phyloP scores from a whole-genome alignment of 2,329 filamentous ascomycete species.

The Ophiostoma sp. region DNA sequence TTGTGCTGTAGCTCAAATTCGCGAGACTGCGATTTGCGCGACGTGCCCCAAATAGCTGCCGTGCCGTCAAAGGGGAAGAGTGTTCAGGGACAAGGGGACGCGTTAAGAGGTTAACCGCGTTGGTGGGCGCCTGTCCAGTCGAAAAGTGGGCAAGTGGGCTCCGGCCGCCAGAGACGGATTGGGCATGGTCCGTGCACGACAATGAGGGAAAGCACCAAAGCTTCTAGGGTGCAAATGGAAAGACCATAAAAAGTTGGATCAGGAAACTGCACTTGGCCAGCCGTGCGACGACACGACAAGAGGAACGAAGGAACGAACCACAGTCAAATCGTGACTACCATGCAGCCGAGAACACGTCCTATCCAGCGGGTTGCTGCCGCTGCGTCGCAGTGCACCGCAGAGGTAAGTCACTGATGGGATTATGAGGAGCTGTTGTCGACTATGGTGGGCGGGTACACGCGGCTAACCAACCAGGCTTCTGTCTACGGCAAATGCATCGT shows the following conservation, averaged over 20 bases:
- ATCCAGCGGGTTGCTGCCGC: slow-evolving; percentile 57
- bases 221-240: neutral
- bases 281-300: slow-evolving; percentile 3
- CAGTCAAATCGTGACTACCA: slow-evolving; percentile 23
- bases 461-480: slow-evolving; percentile 60
- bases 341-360: slow-evolving; percentile 47
- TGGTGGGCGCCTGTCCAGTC: neutral
- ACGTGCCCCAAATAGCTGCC: slow-evolving; percentile 18
- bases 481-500: slow-evolving; percentile 90
- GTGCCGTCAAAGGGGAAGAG: neutral
- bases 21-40: slow-evolving; percentile 18
- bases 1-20: slow-evolving; percentile 1
- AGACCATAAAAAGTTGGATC: slow-evolving; percentile 17
- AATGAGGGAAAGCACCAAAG: slow-evolving; percentile 3
- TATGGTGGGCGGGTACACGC: neutral
- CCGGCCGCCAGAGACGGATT: slow-evolving; percentile 1
- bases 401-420: slow-evolving; percentile 42
- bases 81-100: slow-evolving; percentile 18
- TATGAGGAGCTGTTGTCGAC: neutral
- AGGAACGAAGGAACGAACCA: neutral
- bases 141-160: slow-evolving; percentile 21
- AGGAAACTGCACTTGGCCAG: neutral
- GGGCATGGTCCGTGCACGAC: slow-evolving; percentile 16
- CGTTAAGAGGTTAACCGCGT: slow-evolving; percentile 31
- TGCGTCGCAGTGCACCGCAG: slow-evolving; percentile 55